Evolutionary conservation across 345 rosid genomes (phyloP), one percentile per base, ranked within the genome.

Genomic region (Isatis tinctoria): DNA sequence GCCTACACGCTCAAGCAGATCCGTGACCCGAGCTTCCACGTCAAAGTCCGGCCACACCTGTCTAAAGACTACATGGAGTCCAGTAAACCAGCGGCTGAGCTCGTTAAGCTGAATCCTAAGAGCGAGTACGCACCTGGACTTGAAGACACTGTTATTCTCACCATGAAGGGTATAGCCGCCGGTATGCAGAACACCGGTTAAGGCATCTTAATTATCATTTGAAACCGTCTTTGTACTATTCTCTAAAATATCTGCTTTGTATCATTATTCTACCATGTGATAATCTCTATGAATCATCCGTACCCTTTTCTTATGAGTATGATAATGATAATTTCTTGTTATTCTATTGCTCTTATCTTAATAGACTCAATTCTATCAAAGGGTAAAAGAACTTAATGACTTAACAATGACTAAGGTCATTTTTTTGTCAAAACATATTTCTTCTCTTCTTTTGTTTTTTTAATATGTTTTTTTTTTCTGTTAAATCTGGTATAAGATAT

Each of bases 141-240:
- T 16, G 98, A 92, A 80, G 99, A 92, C 69, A 92, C 98, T 18
- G 85, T 96, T 8, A 92, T 96, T 78, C 79, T 96, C 82, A 96
- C 98, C 53, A 92, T 90, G 96, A 96, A 96, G 87, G 99, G 99
- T 63, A 90, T 92, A 44, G 99, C 99, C 11, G 97, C 98, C 26
- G 97, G 98, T 32, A 39, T 90, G 90, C 98, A 92, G 78, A 96
- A 96, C 79, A 92, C 98, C 28, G 99, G 99, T 74, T 96, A 67
- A 79, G 69, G 43, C 33, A 11, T 36, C 14, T 60, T 6, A 3
- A 12, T 13, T n/a, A 18, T 35, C 39, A 40, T 18, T 17, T 22
- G 24, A 11, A 47, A 51, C 13, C 8, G 39, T 41, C 69, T 67
- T 68, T 60, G 58, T 68, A 32, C 22, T 22, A 30, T 74, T 75